These are phyloP conservation scores for Ajuga chamaepitys DNA, from an alignment of 257 asterid species.

Conservation along the genomic window DNA sequence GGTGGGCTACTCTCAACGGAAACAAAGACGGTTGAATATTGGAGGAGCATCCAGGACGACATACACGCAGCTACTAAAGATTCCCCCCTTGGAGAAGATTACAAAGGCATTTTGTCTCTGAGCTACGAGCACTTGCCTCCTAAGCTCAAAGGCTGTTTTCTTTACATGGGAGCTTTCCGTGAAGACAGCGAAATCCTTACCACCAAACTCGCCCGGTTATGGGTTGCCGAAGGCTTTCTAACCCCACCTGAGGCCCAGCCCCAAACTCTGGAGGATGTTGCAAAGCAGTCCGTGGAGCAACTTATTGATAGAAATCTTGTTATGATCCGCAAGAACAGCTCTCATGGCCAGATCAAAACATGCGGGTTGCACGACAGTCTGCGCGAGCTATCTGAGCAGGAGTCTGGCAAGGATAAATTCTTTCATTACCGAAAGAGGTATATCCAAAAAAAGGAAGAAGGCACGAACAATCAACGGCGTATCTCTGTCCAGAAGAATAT, in stretches of 20 bases:
- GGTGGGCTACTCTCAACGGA: constrained; percentile 31
- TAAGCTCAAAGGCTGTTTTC: constrained; percentile 28
- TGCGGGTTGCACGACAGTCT: constrained; percentile 30
- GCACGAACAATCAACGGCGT: constrained; percentile 5
- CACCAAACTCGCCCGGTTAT: constrained; percentile 15
- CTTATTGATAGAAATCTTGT: constrained; percentile 27
- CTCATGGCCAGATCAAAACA: constrained; percentile 5
- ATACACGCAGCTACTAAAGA: constrained; percentile 9
- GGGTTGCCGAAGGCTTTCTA: constrained; percentile 38
- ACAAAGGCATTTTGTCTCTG: constrained; percentile 16
- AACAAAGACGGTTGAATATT: background rate
- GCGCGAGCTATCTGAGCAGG: constrained; percentile 21
- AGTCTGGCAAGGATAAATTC: constrained; percentile 18
- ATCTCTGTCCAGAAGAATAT: constrained; percentile 26
- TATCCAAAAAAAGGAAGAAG: background rate
- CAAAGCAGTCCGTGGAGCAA: background rate
- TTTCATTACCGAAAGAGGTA: constrained; percentile 16
- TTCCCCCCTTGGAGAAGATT: background rate
- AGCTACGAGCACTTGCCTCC: constrained; percentile 34
- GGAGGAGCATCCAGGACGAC: constrained; percentile 19
- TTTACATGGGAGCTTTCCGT: constrained; percentile 35
- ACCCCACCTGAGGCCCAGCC: background rate
- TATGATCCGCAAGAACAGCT: constrained; percentile 5
- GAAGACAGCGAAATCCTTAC: constrained; percentile 30
- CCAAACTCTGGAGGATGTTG: constrained; percentile 21